Evolutionary conservation across 2,329 filamentous ascomycete species (phyloP).

Genomic region (Colletotrichum tabaci): DNA sequence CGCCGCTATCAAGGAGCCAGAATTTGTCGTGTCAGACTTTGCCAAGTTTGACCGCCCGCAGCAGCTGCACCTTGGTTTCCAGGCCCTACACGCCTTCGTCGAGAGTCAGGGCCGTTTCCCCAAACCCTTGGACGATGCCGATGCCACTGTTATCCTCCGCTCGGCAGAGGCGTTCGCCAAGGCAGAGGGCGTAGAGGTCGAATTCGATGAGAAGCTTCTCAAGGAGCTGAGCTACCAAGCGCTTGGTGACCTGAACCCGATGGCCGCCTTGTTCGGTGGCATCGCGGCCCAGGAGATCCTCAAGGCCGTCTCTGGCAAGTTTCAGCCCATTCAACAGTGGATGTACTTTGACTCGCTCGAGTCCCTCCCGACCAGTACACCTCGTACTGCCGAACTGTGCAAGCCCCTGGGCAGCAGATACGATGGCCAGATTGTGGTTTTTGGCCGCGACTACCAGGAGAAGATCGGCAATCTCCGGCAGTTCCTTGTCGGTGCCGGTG

Average conservation of each 20-base stretch:
- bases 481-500: constrained; percentile 95
- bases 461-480: constrained; percentile 92
- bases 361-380: constrained; percentile 83
- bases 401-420: constrained; percentile 89
- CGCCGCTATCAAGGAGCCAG: constrained; percentile 85
- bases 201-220: constrained; percentile 92
- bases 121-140: constrained; percentile 85
- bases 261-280: constrained; percentile 96
- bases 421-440: constrained; percentile 97
- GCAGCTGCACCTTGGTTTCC: constrained; percentile 92
- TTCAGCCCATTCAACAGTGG: constrained; percentile 95
- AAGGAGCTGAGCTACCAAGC: constrained; percentile 96
- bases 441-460: constrained; percentile 93
- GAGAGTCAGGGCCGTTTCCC: constrained; percentile 83
- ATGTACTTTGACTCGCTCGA: constrained; percentile 99
- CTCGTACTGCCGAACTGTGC: constrained; percentile 89
- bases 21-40: constrained; percentile 93
- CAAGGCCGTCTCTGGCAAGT: constrained; percentile 98
- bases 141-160: constrained; percentile 83
- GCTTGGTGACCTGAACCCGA: constrained; percentile 88
- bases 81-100: constrained; percentile 90
- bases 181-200: constrained; percentile 82
- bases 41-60: constrained; percentile 97
- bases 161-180: constrained; percentile 82
- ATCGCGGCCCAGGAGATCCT: constrained; percentile 94